Evolutionary conservation across 768 basidiomycete species (phyloP).

Genomic region (Piloderma croceum): DNA sequence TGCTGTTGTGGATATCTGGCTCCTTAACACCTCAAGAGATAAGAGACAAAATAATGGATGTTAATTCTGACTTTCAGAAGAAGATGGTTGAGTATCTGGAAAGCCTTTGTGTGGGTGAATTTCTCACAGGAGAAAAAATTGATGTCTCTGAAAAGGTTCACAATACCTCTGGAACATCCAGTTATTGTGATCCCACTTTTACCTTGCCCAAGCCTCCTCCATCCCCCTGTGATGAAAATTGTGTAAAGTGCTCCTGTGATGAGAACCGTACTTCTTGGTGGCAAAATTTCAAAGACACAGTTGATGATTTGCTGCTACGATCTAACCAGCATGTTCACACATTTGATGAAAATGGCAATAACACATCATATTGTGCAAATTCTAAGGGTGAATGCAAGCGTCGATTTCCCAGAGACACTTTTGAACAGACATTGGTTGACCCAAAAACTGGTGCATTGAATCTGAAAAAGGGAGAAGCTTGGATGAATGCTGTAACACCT

Average conservation of each 20-base stretch:
- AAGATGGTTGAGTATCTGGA: slow-evolving; percentile 27
- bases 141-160: slow-evolving; percentile 11
- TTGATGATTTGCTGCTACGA: slow-evolving; percentile 24
- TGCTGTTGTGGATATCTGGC: slow-evolving; percentile 22
- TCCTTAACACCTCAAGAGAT: slow-evolving; percentile 29
- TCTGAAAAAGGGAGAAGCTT: slow-evolving; percentile 26
- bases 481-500: slow-evolving; percentile 32
- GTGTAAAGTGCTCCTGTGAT: slow-evolving; percentile 21
- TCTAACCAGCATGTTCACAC: slow-evolving; percentile 28
- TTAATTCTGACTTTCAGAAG: slow-evolving; percentile 19
- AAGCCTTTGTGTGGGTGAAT: slow-evolving; percentile 25
- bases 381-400: slow-evolving; percentile 27
- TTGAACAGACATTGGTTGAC: slow-evolving; percentile 21
- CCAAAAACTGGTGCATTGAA: slow-evolving; percentile 18
- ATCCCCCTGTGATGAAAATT: slow-evolving; percentile 2
- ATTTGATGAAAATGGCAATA: slow-evolving; percentile 10
- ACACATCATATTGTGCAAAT: too few relatives aligned
- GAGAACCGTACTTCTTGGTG: slow-evolving; percentile 11
- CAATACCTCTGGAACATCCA: background rate
- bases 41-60: slow-evolving; percentile 18
- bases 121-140: slow-evolving; percentile 17
- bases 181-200: slow-evolving; percentile 17
- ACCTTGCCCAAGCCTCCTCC: slow-evolving; percentile 22
- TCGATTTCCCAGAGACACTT: slow-evolving; percentile 26
- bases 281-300: slow-evolving; percentile 10